Evolutionary conservation across 306 rosid genomes (phyloP), one percentile per base, ranked within the genome.

Genomic region (Cicer chorassanicum): DNA sequence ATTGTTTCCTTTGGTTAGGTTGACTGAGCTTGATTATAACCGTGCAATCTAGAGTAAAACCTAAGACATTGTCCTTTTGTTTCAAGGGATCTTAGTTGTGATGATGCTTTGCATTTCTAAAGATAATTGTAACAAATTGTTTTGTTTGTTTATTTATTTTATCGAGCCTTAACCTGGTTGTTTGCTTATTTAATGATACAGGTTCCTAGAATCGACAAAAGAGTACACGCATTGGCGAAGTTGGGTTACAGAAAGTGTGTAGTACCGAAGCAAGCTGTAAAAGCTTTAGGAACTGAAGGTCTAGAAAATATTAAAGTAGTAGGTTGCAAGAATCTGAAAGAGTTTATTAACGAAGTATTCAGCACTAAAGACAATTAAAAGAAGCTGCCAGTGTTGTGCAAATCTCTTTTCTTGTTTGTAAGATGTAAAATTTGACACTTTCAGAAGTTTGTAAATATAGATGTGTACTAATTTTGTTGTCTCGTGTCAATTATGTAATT

Each of bases 161-260:
- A 29, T 15, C 5, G 14, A 57, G 76, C 67, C 38, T 72, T 70
- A 56, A 12, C 61, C 42, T 62, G 43, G 9, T 54, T 41, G 12
- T 49, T 63, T 55, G 53, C 29, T 55, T 63, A 36, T 81, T 41
- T 59, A 15, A 72, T 56, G 45, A 72, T 43, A 38, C 84, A 93
- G 98, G 98, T 94, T 49, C 82, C 96, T 69, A 81, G 89, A 76
- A 87, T 90, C 86, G 99, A 94, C 41, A 94, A 85, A 88, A 90
- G 99, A 82, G 74, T 94, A 18, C 53, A 85, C 63, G 87, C 92
- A 2, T 59, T 92, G 76, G 92, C 89, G 0, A 90, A 94, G 87
- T 78, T 92, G 79, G 99, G 99, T 39, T 92, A 89, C 85, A 86
- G 70, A 68, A 84, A 49, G 48, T 87, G 98, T 81, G 77, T 94